Evolutionary conservation across 164 flowering plant species (phyloP), one percentile per base, ranked within the genome.

Genomic region (Umbilicus rupestris): DNA sequence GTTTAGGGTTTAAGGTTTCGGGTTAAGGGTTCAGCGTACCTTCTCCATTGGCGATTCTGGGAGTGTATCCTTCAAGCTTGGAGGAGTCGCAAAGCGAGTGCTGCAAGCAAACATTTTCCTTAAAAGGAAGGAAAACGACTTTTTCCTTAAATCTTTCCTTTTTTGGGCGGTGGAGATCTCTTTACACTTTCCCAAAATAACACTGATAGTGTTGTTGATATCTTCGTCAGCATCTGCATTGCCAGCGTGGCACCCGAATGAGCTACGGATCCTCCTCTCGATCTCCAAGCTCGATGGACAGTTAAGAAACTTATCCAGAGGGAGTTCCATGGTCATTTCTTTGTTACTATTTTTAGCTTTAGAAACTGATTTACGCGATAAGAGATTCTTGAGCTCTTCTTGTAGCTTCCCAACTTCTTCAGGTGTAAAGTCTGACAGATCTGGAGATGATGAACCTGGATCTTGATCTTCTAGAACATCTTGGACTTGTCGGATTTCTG

Each of bases 241-340:
- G 66, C 75, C 81, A 7, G 66, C 60, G 15, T 66, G 69, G 24
- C 76, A 69, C 62, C 68, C 66, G 1, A 72, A 35, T 3, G 77
- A 63, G 35, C 57, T 65, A 24, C 85, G 79, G 20, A 77, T 76
- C 15, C 81, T 76, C 16, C 92, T 68, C 60, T 85, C 89, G 0
- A 88, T 85, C 67, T 90, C 97, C 79, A 93, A 78, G 72, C 88
- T 88, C 14, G 97, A 93, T 3, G 97, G 98, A 76, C 96, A 90
- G 66, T 90, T 93, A 0, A 93, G 83, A 52, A 93, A 88, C 74
- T 84, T 87, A 45, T 93, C 90, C 69, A 93, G 73, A 0, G 97
- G 97, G 20, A 86, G 88, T 63, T 70, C 75, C 39, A 46, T 49
- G 3, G n/a, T n/a, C n/a, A 74, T 74, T 57, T 72, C 71, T 42